Evolutionary conservation across 352 stramenopile genomes (phyloP), one percentile per base, ranked within the genome.

Genomic region (Pythium insidiosum): DNA sequence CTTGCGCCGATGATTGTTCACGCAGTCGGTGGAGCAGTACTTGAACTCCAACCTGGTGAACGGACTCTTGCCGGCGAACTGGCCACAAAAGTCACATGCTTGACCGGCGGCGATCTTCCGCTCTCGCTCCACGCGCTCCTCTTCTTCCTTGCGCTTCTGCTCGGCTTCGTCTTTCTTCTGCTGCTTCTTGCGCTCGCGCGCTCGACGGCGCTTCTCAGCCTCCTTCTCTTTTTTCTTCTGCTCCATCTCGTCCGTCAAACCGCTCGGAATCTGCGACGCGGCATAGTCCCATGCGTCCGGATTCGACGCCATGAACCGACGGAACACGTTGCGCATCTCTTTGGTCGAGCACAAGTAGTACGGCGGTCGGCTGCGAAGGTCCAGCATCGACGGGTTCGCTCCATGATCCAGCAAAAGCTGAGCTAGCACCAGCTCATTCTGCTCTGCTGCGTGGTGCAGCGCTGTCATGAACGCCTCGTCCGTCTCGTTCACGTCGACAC

Each of bases 11-110:
- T 98, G 93, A 36, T 70, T 76, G 42, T 87, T 87, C 24, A 98
- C 90, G 58, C 93, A 98, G 16, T 97, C 81, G 2, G 81, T 95
- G 34, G 79, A 96, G 57, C 93, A 98, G 58, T 97, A 98, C 33
- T 85, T 87, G 61, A 84, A 98, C 29, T 96, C 84, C 16, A 97
- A 62, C 21, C 90, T 84, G 42, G 75, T 71, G 47, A 97, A 96
- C 44, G 94, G 93, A 45, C 89, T 71, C 37, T 85, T 89, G 41
- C 84, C 81, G 4, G 78, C 74, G 45, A 72, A 86, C 63, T 84
- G 88, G 51, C 68, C 85, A 61, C 66, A 95, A 35, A 70, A 80
- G 68, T 77, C 71, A 61, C 59, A 95, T 43, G 68, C 69, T 58
- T 78, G 68, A 13, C 78, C 90, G 16, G 76, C 79, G 9, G 76